Evolutionary conservation across 1,139 yeast genomes (phyloP).

Genomic region (Hyphopichia buzzinii): DNA sequence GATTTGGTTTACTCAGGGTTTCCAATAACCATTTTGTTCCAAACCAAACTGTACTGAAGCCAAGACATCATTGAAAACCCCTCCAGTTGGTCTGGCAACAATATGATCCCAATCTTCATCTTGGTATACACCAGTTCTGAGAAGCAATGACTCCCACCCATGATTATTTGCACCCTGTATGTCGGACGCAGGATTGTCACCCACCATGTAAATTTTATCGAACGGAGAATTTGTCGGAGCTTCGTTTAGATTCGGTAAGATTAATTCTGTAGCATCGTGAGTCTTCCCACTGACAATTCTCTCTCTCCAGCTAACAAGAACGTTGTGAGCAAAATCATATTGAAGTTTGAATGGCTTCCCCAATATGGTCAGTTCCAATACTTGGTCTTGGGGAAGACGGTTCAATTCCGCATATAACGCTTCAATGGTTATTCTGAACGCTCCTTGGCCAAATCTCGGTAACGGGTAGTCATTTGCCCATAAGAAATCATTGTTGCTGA

Average conservation of each 20-base stretch:
- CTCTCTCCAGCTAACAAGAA: slow-evolving; percentile 58
- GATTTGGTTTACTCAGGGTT: too few relatives aligned
- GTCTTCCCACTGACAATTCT: slow-evolving; percentile 24
- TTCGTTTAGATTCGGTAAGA: slow-evolving; percentile 37
- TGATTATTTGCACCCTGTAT: slow-evolving; percentile 82
- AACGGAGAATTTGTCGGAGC: slow-evolving; percentile 45
- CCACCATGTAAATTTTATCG: slow-evolving; percentile 79
- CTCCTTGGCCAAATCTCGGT: slow-evolving; percentile 93
- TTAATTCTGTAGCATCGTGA: slow-evolving; percentile 14
- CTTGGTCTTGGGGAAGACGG: slow-evolving; percentile 33
- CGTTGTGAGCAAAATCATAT: slow-evolving; percentile 79
- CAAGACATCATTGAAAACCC: slow-evolving; percentile 48
- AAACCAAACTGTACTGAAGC: slow-evolving; percentile 41
- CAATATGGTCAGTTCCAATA: slow-evolving; percentile 56
- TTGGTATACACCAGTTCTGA: slow-evolving; percentile 82
- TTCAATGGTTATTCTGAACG: slow-evolving; percentile 66
- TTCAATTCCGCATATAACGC: slow-evolving; percentile 61
- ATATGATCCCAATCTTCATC: slow-evolving; percentile 57
- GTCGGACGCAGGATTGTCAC: slow-evolving; percentile 94
- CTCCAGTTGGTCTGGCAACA: slow-evolving; percentile 44
- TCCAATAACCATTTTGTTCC: slow-evolving; percentile 11
- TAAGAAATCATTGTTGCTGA: slow-evolving; percentile 82
- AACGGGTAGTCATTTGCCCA: slow-evolving; percentile 85
- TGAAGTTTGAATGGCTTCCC: slow-evolving; percentile 86
- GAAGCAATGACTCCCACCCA: slow-evolving; percentile 86